Base-by-base conservation (phyloP, 768 basidiomycete species). In the Collybiopsis luxurians region DNA sequence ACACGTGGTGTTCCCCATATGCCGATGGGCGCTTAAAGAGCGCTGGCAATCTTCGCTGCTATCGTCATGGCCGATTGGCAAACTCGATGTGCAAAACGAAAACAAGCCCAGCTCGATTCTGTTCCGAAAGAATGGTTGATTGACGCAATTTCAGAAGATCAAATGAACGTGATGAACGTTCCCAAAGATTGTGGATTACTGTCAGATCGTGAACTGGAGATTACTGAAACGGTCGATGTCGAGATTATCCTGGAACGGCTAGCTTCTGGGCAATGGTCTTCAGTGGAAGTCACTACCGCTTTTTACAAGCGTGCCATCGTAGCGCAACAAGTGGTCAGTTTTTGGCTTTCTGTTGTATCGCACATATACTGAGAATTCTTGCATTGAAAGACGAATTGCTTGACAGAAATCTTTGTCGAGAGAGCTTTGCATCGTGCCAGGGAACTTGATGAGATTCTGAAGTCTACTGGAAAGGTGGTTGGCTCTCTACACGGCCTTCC, bases 251-350 rank as follows among this genome's bases (percentile, higher is more conserved):
- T 87, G 9, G 51, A 70, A 39, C 82, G 76, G 48, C 67, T 89
- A 7, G 76, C 74, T 23, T 66, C 61, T 0, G 72, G 71, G 1
- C 67, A 75, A 56, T 86, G 81, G 80, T 74, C 82, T 1, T 76
- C 84, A 1, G 78, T 82, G 2, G 77, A 80, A 21, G 85, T 87
- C 6, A 82, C 82, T 0, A 78, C 70, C 0, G 85, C 86, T 0
- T 88, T 82, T 66, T 84, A 78, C 67, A 87, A 87, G 65, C 74
- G 86, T 7, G 87, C 87, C 1, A 76, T 85, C 31, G 65, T 89
- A 27, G 86, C 86, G 2, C 86, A 90, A 12, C 86, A 88, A 64
- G 68, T 88, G 28, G 84, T 86, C 61, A 60, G 75, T 63, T 40
- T 19, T 5, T 19, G 36, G 23, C 21, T 34, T 34, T 30, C 38